Evolutionary conservation across 352 stramenopile species (phyloP).

Genomic region (Globisporangium paddicum): DNA sequence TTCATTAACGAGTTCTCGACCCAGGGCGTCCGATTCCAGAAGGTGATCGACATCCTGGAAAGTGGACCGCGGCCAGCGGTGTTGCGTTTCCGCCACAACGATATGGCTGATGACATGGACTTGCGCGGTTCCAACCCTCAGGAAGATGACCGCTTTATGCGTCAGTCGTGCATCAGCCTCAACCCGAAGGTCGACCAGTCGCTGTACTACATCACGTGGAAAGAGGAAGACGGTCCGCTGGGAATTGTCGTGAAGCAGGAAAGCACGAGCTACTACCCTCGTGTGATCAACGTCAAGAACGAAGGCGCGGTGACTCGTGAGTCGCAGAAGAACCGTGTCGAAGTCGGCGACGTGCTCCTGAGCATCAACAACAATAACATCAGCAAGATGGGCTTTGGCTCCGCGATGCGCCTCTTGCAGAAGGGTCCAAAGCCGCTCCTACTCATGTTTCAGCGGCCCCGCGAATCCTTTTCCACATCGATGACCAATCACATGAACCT

Average conservation of each 20-base stretch:
- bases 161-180: slow-evolving; percentile 67
- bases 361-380: slow-evolving; percentile 92
- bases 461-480: slow-evolving; percentile 23
- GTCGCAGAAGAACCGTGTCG: slow-evolving; percentile 81
- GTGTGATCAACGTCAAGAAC: slow-evolving; percentile 87
- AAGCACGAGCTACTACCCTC: slow-evolving; percentile 81
- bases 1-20: slow-evolving; percentile 88
- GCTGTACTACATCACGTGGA: slow-evolving; percentile 89
- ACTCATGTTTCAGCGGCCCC: slow-evolving; percentile 82
- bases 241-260: slow-evolving; percentile 87
- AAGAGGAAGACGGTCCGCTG: slow-evolving; percentile 79
- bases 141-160: slow-evolving; percentile 59
- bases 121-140: slow-evolving; percentile 58
- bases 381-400: slow-evolving; percentile 85
- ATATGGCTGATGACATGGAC: slow-evolving; percentile 44
- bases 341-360: slow-evolving; percentile 75
- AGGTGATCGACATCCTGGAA: slow-evolving; percentile 84
- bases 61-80: slow-evolving; percentile 70
- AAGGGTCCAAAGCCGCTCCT: slow-evolving; percentile 82
- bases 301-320: slow-evolving; percentile 76
- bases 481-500: slow-evolving; percentile 28
- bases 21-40: slow-evolving; percentile 76
- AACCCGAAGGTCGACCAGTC: slow-evolving; percentile 83
- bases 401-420: slow-evolving; percentile 83
- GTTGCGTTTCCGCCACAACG: slow-evolving; percentile 80